These are phyloP conservation scores for Ophiocordyceps unilateralis DNA, from an alignment of 2,329 filamentous ascomycete species.

Conservation along the genomic window DNA sequence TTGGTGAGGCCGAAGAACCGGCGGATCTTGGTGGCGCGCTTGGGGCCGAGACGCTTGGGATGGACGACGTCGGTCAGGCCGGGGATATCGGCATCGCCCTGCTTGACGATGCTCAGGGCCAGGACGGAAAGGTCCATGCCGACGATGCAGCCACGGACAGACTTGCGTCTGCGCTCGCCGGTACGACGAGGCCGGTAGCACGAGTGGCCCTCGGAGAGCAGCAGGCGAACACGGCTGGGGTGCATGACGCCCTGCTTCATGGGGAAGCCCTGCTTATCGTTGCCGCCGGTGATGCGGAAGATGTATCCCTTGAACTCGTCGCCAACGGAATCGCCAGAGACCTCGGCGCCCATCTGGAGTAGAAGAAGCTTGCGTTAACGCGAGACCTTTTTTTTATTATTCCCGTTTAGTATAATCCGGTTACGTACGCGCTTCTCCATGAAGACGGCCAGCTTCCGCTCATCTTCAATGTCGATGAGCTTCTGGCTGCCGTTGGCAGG, in stretches of 20 bases:
- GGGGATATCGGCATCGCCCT: conserved; percentile 86
- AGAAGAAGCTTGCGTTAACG: background rate
- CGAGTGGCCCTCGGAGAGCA: conserved; percentile 91
- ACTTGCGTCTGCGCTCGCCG: conserved; percentile 99
- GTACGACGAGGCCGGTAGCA: conserved; percentile 98
- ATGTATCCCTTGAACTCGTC: conserved; percentile 99
- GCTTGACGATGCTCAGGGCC: conserved; percentile 91
- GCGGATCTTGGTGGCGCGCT: conserved; percentile 99
- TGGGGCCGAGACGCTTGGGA: conserved; percentile 98
- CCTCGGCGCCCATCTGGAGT: conserved; percentile 66
- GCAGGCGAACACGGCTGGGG: conserved; percentile 93
- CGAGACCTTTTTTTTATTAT: too few relatives aligned
- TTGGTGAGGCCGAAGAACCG: conserved; percentile 99
- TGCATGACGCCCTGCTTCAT: conserved; percentile 99
- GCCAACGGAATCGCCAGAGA: conserved; percentile 84
- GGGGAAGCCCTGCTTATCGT: conserved; percentile 99
- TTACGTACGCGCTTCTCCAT: conserved; percentile 83
- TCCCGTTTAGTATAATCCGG: background rate
- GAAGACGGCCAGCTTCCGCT: conserved; percentile 97
- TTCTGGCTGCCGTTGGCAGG: conserved; percentile 99
- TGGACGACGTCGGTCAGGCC: conserved; percentile 94
- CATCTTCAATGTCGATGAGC: conserved; percentile 97
- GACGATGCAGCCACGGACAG: conserved; percentile 96
- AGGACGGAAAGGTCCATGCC: conserved; percentile 89
- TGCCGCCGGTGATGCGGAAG: conserved; percentile 98